Evolutionary conservation across 78 protist genomes (phyloP).

Genomic region (Neovahlkampfia damariscottae): DNA sequence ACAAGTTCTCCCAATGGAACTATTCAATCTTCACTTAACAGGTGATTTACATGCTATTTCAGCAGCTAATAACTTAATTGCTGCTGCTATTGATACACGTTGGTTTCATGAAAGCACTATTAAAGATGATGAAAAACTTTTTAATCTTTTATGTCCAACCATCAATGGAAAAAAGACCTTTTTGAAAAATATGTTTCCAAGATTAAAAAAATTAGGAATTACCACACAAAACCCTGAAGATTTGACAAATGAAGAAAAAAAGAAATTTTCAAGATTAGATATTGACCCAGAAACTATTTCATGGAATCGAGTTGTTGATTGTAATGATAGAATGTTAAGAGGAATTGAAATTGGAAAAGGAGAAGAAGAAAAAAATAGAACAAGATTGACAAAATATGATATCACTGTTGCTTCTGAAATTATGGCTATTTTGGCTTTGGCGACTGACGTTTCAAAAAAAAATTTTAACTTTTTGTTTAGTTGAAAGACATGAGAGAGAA

Average conservation of each 20-base stretch:
- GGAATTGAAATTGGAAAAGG: conserved; percentile 78
- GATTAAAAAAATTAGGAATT: conserved; percentile 70
- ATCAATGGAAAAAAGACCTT: conserved; percentile 31
- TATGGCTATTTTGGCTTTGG: conserved; percentile 93
- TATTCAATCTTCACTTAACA: conserved; percentile 77
- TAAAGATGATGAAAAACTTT: conserved; percentile 55
- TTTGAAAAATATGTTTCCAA: conserved; percentile 58
- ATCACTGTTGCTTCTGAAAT: conserved; percentile 93
- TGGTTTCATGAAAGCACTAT: conserved; percentile 81
- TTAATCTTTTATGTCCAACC: background rate
- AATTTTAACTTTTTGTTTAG: too few relatives aligned
- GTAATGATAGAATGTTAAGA: conserved; percentile 91
- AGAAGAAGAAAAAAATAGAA: conserved; percentile 61
- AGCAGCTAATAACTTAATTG: conserved; percentile 91
- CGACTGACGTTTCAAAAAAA: conserved; percentile 37
- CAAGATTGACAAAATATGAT: conserved; percentile 70
- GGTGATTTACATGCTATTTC: conserved; percentile 98
- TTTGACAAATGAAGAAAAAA: conserved; percentile 44
- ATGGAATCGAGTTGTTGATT: conserved; percentile 86
- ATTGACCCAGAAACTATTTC: conserved; percentile 85
- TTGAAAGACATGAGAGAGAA: conserved; percentile 70
- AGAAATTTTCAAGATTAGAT: conserved; percentile 73
- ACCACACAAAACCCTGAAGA: conserved; percentile 54
- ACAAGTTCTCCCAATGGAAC: too few relatives aligned
- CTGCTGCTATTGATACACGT: conserved; percentile 94